Conservation (phyloP, 1,139 yeast species). For the Wickerhamomyces sp. region DNA sequence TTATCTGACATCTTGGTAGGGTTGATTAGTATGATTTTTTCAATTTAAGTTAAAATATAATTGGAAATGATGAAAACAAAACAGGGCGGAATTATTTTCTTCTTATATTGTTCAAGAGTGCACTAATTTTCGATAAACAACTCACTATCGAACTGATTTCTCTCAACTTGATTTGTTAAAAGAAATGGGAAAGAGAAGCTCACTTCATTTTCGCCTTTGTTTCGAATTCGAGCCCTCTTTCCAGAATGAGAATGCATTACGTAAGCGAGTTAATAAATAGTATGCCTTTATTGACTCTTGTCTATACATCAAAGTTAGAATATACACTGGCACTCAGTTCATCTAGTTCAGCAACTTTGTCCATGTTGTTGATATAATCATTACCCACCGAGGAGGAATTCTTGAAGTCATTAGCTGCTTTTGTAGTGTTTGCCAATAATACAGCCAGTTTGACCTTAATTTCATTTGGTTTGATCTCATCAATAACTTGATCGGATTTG, state of each 20-base stretch:
- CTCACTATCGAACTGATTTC: no score
- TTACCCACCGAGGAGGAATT: constrained; percentile 35
- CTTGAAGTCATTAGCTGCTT: constrained; percentile 56
- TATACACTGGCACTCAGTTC: constrained; percentile 89
- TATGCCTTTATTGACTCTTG: not conserved
- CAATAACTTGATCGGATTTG: not conserved
- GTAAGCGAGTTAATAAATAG: no score
- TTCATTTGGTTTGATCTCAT: constrained; percentile 18
- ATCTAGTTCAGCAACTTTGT: constrained; percentile 53
- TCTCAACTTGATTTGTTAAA: no score
- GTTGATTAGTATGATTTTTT: not conserved
- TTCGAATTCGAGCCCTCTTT: no score
- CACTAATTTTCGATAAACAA: no score
- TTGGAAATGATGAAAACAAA: not conserved
- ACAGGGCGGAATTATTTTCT: no score
- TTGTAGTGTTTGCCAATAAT: constrained; percentile 60
- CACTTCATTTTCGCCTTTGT: no score
- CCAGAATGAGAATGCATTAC: no score
- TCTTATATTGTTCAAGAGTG: no score
- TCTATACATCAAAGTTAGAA: constrained; percentile 57
- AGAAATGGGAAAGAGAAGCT: no score
- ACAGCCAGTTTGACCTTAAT: constrained; percentile 59
- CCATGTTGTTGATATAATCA: constrained; percentile 42
- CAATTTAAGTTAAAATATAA: not conserved
- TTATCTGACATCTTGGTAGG: constrained; percentile 10